phyloP scores from a whole-genome alignment of 179 eudicot genomes.

The Patellifolia procumbens region DNA sequence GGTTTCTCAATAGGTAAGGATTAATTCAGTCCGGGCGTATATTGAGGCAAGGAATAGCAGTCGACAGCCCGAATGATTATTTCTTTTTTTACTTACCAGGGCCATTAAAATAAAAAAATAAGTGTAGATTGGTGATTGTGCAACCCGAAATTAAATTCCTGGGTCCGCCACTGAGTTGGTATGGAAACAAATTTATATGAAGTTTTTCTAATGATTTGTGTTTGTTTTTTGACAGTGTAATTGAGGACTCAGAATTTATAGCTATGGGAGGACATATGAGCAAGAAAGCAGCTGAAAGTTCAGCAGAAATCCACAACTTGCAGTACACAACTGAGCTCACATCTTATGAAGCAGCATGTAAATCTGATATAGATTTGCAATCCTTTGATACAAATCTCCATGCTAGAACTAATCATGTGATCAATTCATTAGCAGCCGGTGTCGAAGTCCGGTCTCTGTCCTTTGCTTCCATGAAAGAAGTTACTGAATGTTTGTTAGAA shows the following conservation, averaged over 20 bases:
- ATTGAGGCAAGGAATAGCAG: too few relatives aligned
- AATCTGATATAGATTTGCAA: constrained; percentile 62
- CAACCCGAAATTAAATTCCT: too few relatives aligned
- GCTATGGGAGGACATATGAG: constrained; percentile 83
- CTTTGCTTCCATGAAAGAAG: constrained; percentile 74
- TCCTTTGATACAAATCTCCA: constrained; percentile 69
- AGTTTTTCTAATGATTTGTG: not conserved
- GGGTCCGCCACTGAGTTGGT: too few relatives aligned
- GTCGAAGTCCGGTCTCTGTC: constrained; percentile 87
- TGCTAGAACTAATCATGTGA: constrained; percentile 66
- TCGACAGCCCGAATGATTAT: too few relatives aligned
- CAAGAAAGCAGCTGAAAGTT: constrained; percentile 62
- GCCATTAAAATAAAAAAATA: too few relatives aligned
- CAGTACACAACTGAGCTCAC: constrained; percentile 58
- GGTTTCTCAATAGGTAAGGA: constrained; percentile 19
- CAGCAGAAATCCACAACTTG: constrained; percentile 40
- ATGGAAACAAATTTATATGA: not conserved
- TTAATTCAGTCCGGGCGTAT: too few relatives aligned
- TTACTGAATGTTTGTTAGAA: constrained; percentile 84
- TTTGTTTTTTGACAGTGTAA: constrained; percentile 12
- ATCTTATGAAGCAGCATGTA: constrained; percentile 82
- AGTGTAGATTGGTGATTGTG: too few relatives aligned
- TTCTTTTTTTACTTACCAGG: too few relatives aligned
- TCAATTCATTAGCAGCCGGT: constrained; percentile 70
- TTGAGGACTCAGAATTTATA: constrained; percentile 25